Evolutionary conservation across 768 basidiomycete genomes (phyloP), one percentile per base, ranked within the genome.

Genomic region (Collybiopsis confluens): DNA sequence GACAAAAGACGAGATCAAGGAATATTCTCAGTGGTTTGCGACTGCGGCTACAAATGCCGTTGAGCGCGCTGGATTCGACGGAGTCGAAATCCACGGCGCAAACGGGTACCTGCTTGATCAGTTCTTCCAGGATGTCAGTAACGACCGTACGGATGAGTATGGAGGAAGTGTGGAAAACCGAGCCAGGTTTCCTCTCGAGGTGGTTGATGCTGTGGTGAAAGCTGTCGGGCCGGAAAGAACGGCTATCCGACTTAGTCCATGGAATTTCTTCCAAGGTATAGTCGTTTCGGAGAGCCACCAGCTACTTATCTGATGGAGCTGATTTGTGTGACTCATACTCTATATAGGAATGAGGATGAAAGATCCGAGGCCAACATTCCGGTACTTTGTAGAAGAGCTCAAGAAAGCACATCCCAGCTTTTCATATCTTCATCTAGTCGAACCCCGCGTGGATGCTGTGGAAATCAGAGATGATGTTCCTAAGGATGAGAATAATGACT

Each of bases 151-250:
- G 7, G 86, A 89, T 62, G 68, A 75, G 41, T 91, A 85, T 64
- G 88, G 88, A 0, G 88, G 89, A 2, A 77, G 76, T 42, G 67
- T 88, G 26, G 79, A 85, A 62, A 79, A 78, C 52, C 72, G 89
- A 4, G 68, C 74, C 1, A 71, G 79, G 26, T 88, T 90, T 62
- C 60, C 66, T 0, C 67, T 85, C 5, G 81, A 85, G 55, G 69
- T 86, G 36, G 62, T 81, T 8, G 72, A 79, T 36, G 81, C 79
- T 1, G 67, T 87, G 1, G 69, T 67, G 3, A 63, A 72, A 0
- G 76, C 77, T 1, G 66, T 88, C 35, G 87, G 88, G 0, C 64
- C 70, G 24, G 74, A 80, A 24, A 73, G 73, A 16, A 73, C 78
- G 1, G 82, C 69, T 0, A 68, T 89, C 40, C 73, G 86, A 8